Percentiles rank a stretch among this genome's conserved stretches.
phyloP scores from a whole-genome alignment of 169 alveolate genomes.

The Plasmodium cynomolgi region DNA sequence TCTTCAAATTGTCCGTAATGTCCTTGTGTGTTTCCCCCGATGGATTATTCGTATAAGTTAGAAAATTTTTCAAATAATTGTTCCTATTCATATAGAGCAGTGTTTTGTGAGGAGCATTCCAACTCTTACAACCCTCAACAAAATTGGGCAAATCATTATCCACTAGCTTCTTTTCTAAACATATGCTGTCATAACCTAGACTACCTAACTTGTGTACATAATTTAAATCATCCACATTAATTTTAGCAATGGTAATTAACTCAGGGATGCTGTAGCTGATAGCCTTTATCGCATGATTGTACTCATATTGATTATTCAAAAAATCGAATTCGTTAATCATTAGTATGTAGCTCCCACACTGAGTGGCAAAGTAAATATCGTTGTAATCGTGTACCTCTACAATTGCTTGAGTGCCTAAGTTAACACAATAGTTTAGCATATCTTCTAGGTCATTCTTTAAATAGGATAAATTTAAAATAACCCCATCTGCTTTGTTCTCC shows the following conservation, averaged over 20 bases:
- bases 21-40: constrained; percentile 28
- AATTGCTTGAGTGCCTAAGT: constrained; percentile 85
- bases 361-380: constrained; percentile 80
- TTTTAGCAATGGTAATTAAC: constrained; percentile 80
- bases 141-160: constrained; percentile 78
- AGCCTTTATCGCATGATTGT: constrained; percentile 83
- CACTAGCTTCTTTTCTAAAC: constrained; percentile 79
- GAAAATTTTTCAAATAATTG: constrained; percentile 55
- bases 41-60: constrained; percentile 20
- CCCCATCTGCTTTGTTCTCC: constrained; percentile 86
- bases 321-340: constrained; percentile 85
- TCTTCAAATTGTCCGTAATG: constrained; percentile 34
- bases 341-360: constrained; percentile 76
- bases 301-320: constrained; percentile 75
- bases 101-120: constrained; percentile 83
- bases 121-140: constrained; percentile 69
- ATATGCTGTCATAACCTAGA: constrained; percentile 84
- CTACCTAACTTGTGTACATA: constrained; percentile 83
- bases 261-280: constrained; percentile 80
- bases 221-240: constrained; percentile 73
- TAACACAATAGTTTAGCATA: constrained; percentile 78
- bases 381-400: constrained; percentile 84
- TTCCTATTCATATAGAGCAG: constrained; percentile 62
- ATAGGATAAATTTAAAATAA: constrained; percentile 79
- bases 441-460: constrained; percentile 79